These are phyloP conservation scores for Neurospora sp. DNA, from an alignment of 495 filamentous ascomycete genomes.

Conservation along the genomic window DNA sequence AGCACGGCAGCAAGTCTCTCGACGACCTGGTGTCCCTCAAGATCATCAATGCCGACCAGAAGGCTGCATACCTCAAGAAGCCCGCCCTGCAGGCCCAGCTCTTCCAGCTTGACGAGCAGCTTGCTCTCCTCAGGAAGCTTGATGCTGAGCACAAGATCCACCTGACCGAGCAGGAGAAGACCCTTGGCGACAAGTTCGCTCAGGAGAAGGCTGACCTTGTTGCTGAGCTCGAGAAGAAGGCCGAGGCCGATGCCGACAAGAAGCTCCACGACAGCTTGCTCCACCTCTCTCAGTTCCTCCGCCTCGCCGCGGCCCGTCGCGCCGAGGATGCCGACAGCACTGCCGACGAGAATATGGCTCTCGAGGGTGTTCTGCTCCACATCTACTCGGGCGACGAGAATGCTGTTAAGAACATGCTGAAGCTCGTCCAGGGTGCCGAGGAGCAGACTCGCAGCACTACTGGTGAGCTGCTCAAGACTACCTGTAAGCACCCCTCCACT, in stretches of 20 bases:
- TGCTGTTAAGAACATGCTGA: slow-evolving; percentile 74
- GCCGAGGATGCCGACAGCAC: slow-evolving; percentile 51
- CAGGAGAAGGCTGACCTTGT: slow-evolving; percentile 55
- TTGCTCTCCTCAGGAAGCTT: slow-evolving; percentile 73
- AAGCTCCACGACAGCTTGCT: slow-evolving; percentile 48
- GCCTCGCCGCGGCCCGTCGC: slow-evolving; percentile 64
- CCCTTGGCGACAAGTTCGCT: slow-evolving; percentile 59
- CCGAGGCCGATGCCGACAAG: slow-evolving; percentile 45
- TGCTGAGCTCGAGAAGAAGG: slow-evolving; percentile 43
- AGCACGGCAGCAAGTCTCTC: slow-evolving; percentile 64
- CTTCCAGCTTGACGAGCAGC: slow-evolving; percentile 71
- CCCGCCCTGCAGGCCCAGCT: slow-evolving; percentile 69
- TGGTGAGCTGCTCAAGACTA: slow-evolving; percentile 53
- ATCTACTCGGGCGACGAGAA: slow-evolving; percentile 80
- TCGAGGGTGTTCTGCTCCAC: slow-evolving; percentile 80
- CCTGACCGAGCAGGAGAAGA: slow-evolving; percentile 56
- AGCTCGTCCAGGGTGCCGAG: slow-evolving; percentile 70
- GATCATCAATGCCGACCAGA: slow-evolving; percentile 91
- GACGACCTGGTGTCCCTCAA: slow-evolving; percentile 73
- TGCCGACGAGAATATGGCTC: slow-evolving; percentile 65
- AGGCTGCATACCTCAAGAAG: slow-evolving; percentile 79
- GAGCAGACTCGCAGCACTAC: slow-evolving; percentile 60
- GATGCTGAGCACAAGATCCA: slow-evolving; percentile 66
- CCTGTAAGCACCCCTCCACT: slow-evolving; percentile 49
- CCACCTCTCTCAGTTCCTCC: slow-evolving; percentile 67